Evolutionary conservation across 2,329 filamentous ascomycete species (phyloP), one percentile per base, ranked within the genome.

Genomic region (Pseudomassariella vexata): DNA sequence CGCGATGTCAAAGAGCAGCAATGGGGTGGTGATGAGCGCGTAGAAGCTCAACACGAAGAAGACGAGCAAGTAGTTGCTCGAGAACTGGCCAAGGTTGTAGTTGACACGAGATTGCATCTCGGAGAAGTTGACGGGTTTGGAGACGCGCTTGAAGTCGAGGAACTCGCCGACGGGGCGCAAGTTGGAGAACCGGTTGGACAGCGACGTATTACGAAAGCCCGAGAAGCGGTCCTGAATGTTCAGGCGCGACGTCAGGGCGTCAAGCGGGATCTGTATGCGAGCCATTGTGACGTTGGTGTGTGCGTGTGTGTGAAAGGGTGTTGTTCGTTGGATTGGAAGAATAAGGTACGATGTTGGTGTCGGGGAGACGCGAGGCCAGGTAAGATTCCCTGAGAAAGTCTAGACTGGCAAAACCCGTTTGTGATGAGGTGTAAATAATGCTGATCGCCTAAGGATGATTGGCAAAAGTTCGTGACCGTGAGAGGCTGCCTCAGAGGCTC

Each of bases 21-120:
- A 64, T 53, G 78, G 70, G 66, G 95, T 96, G 49, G 86, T 92
- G 53, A 98, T 73, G 52, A 98, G 67, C 53, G 85, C 85, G 72
- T 98, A 98, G 65, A 98, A 82, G 70, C 84, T 86, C 55, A 98
- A 82, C 82, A 98, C 94, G 50, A 85, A 71, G 58, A 96, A 95
- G 49, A 96, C 77, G 43, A 85, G 82, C 47, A 85, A 83, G 75
- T 98, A 98, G 71, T 98, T 98, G 82, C 87, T 95, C 41, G 88
- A 94, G 73, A 94, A 98, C 70, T 96, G 84, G 59, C 84, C 79
- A 45, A 98, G 68, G 64, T 98, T 98, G 80, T 95, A 95, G 72
- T 94, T 94, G 66, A 95, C 81, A 45, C 90, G 80, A 49, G 82
- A 88, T 64, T 96, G 90, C 44, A 87, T 79, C 62, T 95, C 89